Percentiles rank a stretch among this genome's conserved stretches.
These are phyloP conservation scores for Saraca asoca DNA, from an alignment of 331 rosid species.

Conservation along the genomic window DNA sequence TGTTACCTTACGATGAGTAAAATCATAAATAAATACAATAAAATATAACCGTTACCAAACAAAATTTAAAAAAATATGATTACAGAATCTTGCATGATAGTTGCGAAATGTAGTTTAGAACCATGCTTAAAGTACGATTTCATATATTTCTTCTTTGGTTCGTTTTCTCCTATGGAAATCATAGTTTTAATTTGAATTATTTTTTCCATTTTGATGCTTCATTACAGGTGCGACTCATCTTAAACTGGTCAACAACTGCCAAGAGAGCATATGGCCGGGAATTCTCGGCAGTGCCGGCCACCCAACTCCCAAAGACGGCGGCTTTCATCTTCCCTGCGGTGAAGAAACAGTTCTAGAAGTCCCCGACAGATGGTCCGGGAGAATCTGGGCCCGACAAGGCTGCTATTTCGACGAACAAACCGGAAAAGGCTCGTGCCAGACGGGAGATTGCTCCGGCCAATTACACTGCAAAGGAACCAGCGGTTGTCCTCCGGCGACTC, in stretches of 20 bases:
- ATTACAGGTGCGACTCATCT: constrained; percentile 58
- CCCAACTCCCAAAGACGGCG: constrained; percentile 56
- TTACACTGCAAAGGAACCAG: constrained; percentile 57
- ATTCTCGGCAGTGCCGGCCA: constrained; percentile 64
- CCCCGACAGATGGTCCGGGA: constrained; percentile 60
- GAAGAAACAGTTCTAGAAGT: constrained; percentile 49
- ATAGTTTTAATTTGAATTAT: neutral
- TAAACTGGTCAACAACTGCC: constrained; percentile 71
- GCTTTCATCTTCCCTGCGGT: constrained; percentile 61
- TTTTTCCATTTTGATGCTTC: constrained; percentile 1
- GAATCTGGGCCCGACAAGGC: constrained; percentile 80
- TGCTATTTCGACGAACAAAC: constrained; percentile 50
- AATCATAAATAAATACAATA: no score
- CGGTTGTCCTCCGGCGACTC: constrained; percentile 64
- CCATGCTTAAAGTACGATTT: no score
- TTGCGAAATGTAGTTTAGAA: no score
- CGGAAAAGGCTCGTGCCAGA: constrained; percentile 57
- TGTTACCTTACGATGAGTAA: no score
- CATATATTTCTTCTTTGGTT: no score
- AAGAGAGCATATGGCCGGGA: constrained; percentile 77
- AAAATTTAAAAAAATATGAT: no score
- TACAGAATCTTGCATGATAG: no score
- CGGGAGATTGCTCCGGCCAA: constrained; percentile 60
- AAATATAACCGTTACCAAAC: no score
- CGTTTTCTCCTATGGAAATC: no score